Evolutionary conservation across 345 rosid genomes (phyloP), one percentile per base, ranked within the genome.

Genomic region (Ailanthus altissimus): DNA sequence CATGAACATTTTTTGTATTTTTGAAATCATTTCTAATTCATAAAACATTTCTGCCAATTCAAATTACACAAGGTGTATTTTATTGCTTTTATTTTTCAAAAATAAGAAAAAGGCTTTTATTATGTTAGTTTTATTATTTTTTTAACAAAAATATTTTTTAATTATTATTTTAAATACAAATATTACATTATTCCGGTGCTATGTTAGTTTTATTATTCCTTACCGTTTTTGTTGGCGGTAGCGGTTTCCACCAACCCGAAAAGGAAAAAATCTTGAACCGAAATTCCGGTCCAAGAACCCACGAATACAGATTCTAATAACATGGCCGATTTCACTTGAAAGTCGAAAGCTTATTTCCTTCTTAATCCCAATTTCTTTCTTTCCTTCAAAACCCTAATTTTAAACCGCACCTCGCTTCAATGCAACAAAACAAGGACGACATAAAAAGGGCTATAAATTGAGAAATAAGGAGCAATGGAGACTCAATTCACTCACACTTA

Each of bases 401-500:
- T 6, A 40, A 64, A 40, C 49, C 68, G 0, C 16, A 12, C 53
- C 25, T 54, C 23, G 25, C 47, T 38, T 64, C 2, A 18, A 3
- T 64, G 6, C 47, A 63, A 63, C 8, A 20, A 8, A 18, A 62
- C 18, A 8, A 18, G 8, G 4, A 38, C 26, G 10, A 38, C 26
- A 5, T 14, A 14, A 6, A 32, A 9, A 13, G 25, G 8, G 57
- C 57, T 4, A 36, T 11, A 47, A 53, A 65, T 32, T 16, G 0
- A 38, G 21, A 25, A 13, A 11, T 40, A 53, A 10, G 32, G 14
- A 75, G 8, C 38, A 47, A 87, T 88, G 86, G 83, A 90, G 80
- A 76, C 76, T 40, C 87, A 85, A 47, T 92, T 74, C 81, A 65
- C 83, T 77, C 89, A 91, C 70, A 89, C 60, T 80, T 77, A 90